Base-by-base conservation (phyloP, 345 rosid species). In the Iberis pinnata region DNA sequence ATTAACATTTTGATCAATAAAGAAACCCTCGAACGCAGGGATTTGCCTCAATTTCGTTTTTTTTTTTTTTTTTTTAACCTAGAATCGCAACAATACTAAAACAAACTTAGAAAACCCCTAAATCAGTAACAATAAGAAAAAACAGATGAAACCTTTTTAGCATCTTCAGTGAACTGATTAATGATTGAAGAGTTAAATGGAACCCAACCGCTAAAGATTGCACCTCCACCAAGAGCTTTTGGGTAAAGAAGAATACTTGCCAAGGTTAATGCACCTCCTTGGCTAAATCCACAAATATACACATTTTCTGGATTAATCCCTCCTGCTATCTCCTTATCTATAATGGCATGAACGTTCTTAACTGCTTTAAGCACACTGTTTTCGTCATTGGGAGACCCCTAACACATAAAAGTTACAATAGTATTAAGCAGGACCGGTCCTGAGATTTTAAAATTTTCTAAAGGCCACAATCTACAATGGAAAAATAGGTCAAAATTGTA, bases 201-300 rank as follows among this genome's bases (percentile, higher is more conserved):
- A 32, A 32, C n/a, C 37, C 37, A 32, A 63, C 97, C 94, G 19
- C 94, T 89, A 43, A 81, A 75, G 42, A 86, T 72, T 17, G 83
- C 84, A 12, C 80, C 88, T 15, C 93, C 95, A 73, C 97, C 90
- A 18, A 89, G 81, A 48, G 80, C 68, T 70, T 71, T 80, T 3
- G 88, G 89, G 71, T 89, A 83, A 18, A 81, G 75, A 27, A 89
- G 74, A 70, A 80, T 78, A 65, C 88, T 81, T 24, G 94, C 76
- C 77, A 89, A 67, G 41, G 95, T 74, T 70, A 89, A 80, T 33
- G 95, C 95, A 31, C 93, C 96, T 80, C 88, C 96, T 84, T 88
- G 94, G 75, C 96, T 84, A 65, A 88, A 76, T 50, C 96, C 89
- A 64, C 94, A 84, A 6, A 88, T 77, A 63, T 74, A 82, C 36